Evolutionary conservation across 108 stramenopile genomes (phyloP), one percentile per base, ranked within the genome.

Genomic region (Stephanodiscus minutulus): DNA sequence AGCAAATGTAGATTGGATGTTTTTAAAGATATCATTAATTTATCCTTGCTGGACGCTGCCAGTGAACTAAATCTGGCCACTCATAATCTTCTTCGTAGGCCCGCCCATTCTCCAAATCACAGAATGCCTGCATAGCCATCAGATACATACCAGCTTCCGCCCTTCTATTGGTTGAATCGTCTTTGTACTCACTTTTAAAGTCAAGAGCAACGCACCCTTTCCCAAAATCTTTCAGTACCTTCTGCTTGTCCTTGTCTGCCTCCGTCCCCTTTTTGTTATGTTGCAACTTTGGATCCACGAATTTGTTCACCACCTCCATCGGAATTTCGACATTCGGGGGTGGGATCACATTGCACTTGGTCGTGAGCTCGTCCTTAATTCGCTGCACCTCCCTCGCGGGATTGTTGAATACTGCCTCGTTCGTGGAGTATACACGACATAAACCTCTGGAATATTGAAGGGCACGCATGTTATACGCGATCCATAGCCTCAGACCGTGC

Each of bases 381-480:
- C 94, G 79, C 61, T 91, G 85, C 1, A 89, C 73, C 66, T 97
- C 96, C 15, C 47, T 64, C 33, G 87, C 13, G 7, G 92, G 87
- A 57, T 97, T 61, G 24, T 68, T 79, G 41, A 94, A 58, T n/a
- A 95, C 67, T n/a, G 81, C 87, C 21, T 90, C 86, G 25, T 92
- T 92, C 47, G 86, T 88, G 0, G 91, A 87, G 28, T 68, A 68
- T 5, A 97, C 94, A 27, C 86, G 74, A 61, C 96, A 95, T 36
- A 95, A 48, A 18, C 87, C 89, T 11, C 48, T 61, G 10, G 86
- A 82, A 60, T 95, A 88, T 67, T 91, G 81, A 53, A 97, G 69
- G 5, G 92, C 96, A 46, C 82, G 47, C 85, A 85, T 86, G 71
- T 95, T 97, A 85, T 97, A 97, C 5, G 90, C 61, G 44, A 93